Base-by-base conservation (phyloP, 139 green algal genomes). In the Closterium sp. region DNA sequence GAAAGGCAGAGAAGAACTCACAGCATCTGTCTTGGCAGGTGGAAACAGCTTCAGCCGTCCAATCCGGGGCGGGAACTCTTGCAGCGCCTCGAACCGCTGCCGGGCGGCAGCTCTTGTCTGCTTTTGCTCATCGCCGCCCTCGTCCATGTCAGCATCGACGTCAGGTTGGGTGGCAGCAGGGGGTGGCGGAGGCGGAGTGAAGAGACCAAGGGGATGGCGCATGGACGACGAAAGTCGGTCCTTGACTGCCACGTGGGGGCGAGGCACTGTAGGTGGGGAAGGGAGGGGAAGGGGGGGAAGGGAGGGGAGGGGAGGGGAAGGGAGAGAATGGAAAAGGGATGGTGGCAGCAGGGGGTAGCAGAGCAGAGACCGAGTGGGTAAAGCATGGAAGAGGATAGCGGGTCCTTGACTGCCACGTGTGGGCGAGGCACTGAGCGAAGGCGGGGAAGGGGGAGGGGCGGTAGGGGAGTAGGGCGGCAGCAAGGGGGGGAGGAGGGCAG, bases 41-140 rank as follows among this genome's bases (percentile, higher is more conserved):
- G 90, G 90, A 32, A 93, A 93, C 55, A 93, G 92, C n/a, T 87
- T 55, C 33, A 93, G 34, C 76, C n/a, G 28, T 0, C 35, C 38
- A 32, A 89, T 35, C 31, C 90, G 55, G 25, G 87, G 90, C 32
- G 90, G 86, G 76, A 93, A 93, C 32, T n/a, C n/a, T 33, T 91
- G 25, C 30, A 91, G 36, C 34, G 88, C 88, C 30, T 34, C n/a
- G 8, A 86, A 86, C n/a, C 83, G 83, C 30, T 86, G 30, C 83
- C 30, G n/a, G 83, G n/a, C 83, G 83, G 83, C 83, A 28, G 83
- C 83, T 33, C 55, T 76, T 76, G 55, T 76, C 55, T 76, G 55
- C 55, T 76, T 76, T 16, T 76, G 55, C 55, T 76, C 55, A 19
- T 76, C 55, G 55, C 25, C 55, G 55, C 55, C 55, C 55, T 76